A percentile compares a stretch with the other conserved stretches of the same genome.
phyloP scores from a whole-genome alignment of 495 filamentous ascomycete genomes.

The Talaromyces trachyspermus region DNA sequence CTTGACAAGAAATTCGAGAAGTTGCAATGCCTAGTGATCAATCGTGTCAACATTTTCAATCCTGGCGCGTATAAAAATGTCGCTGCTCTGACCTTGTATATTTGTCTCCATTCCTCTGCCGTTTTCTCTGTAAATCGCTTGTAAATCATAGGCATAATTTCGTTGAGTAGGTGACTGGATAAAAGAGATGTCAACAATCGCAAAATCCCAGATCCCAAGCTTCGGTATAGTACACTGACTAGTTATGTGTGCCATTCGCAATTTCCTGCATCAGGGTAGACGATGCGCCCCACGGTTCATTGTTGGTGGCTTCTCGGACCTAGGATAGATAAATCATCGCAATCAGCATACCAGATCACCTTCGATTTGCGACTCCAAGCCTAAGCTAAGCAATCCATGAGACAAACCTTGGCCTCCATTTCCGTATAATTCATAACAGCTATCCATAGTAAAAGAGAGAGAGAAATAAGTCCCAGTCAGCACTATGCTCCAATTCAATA shows the following conservation, averaged over 20 bases:
- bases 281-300: conserved; percentile 93
- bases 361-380: too few relatives aligned
- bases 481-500: too few relatives aligned
- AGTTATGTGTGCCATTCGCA: conserved; percentile 94
- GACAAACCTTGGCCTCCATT: conserved; percentile 90
- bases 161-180: conserved; percentile 86
- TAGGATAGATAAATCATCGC: too few relatives aligned
- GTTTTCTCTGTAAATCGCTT: conserved; percentile 97
- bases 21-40: conserved; percentile 61
- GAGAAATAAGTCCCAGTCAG: not conserved
- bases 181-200: conserved; percentile 11
- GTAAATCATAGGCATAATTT: conserved; percentile 99
- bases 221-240: conserved; percentile 58
- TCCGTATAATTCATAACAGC: conserved; percentile 99
- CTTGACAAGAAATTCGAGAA: conserved; percentile 96
- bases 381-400: too few relatives aligned
- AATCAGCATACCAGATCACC: conserved; percentile 7
- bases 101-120: conserved; percentile 98
- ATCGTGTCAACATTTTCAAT: not conserved
- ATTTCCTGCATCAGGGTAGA: conserved; percentile 94
- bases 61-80: not conserved
- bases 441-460: conserved; percentile 21
- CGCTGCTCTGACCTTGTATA: conserved; percentile 67
- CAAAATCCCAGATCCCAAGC: too few relatives aligned
- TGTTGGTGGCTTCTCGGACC: conserved; percentile 96